Base-by-base conservation (phyloP, 495 filamentous ascomycete genomes). In the Haplographium delicatum region DNA sequence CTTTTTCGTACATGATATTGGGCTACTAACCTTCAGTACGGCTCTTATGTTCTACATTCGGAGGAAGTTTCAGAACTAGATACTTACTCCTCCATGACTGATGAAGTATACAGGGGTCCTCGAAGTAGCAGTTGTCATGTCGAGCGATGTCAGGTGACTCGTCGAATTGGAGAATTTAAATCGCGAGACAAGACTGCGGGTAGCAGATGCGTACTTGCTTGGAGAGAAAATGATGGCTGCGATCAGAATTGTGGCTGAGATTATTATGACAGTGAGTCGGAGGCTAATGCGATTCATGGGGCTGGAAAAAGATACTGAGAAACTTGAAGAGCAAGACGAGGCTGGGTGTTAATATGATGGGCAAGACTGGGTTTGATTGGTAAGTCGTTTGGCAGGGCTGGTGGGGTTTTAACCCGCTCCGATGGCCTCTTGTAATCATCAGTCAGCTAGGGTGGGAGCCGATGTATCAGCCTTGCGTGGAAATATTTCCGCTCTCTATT, bases 31-130 rank as follows among this genome's bases (percentile, higher is more conserved):
- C 42, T 50, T 44, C 38, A 30, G 15, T 26, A 2, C 20, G 46
- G 23, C 15, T 22, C 44, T 19, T 34, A 49, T 19, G 38, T 19
- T 10, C 5, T 20, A 41, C 11, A 26, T 33, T 15, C 49, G 22
- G 50, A 43, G 31, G 16, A 22, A 44, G 18, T 34, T 30, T 10
- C 11, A 40, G 11, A 39, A 23, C 4, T 26, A n/a, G 30, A 23
- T 25, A 75, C 84, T 66, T 68, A 86, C 84, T 41, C 84, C 85
- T 38, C 85, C 86, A 75, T 89, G 85, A 55, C 82, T 82, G 30
- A 93, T 65, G 59, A 91, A 91, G 58, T 91, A 93, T 35, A 89
- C 74, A 0, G 88, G 88, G 6, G 82, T 56, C 35, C 44, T 39
- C 39, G 53, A 24, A 8, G n/a, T 25, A 4, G 41, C 24, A 20